These are phyloP conservation scores for Ogataea nonfermentans DNA, from an alignment of 805 yeast genomes.

Conservation along the genomic window DNA sequence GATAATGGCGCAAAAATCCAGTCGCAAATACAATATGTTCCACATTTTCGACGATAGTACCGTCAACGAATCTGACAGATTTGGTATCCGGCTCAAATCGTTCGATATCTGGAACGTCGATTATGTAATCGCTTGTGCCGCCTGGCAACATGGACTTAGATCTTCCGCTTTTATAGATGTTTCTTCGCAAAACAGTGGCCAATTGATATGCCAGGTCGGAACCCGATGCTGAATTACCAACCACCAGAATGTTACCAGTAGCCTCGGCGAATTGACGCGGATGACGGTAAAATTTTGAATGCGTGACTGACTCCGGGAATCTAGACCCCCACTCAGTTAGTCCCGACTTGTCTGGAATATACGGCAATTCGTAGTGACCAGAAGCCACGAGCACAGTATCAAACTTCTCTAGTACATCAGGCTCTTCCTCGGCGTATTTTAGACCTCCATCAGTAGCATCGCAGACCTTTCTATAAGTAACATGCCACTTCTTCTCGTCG, in stretches of 20 bases:
- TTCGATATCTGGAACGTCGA: conserved; percentile 43
- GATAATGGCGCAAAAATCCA: conserved; percentile 64
- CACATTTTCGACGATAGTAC: conserved; percentile 42
- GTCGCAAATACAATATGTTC: conserved; percentile 65
- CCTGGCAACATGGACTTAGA: conserved; percentile 45
- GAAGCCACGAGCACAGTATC: conserved; percentile 65
- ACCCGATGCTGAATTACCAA: conserved; percentile 80
- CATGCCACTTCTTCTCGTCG: conserved; percentile 39
- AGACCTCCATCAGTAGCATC: conserved; percentile 35
- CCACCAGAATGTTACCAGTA: conserved; percentile 49
- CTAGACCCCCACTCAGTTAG: conserved; percentile 44
- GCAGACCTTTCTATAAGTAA: conserved; percentile 37
- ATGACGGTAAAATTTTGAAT: conserved; percentile 57
- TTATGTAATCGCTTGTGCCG: conserved; percentile 41
- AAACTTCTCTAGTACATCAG: conserved; percentile 40
- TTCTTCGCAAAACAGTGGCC: conserved; percentile 40
- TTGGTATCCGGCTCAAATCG: conserved; percentile 38
- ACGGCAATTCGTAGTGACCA: conserved; percentile 64
- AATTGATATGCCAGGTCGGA: conserved; percentile 67
- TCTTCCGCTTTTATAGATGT: conserved; percentile 50
- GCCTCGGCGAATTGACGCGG: conserved; percentile 42
- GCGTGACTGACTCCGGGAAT: conserved; percentile 50
- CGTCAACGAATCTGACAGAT: conserved; percentile 48
- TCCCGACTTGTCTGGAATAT: conserved; percentile 56
- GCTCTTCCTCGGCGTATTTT: conserved; percentile 11